phyloP scores from a whole-genome alignment of 495 filamentous ascomycete genomes.

The Aeminium ludgeri region DNA sequence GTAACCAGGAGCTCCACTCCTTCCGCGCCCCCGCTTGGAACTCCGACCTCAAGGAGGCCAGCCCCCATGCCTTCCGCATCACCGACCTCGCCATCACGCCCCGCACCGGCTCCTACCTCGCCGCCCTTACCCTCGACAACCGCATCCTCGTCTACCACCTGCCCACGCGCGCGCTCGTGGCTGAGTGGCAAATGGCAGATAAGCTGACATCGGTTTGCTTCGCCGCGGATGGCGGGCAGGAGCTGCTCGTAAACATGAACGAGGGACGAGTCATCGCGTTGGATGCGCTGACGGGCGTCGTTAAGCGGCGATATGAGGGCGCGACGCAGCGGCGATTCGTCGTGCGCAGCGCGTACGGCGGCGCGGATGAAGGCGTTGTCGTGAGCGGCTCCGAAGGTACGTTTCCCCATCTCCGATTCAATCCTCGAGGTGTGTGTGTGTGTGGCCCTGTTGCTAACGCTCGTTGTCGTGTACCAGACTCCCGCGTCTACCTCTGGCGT shows the following conservation, averaged over 20 bases:
- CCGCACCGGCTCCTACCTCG: conserved; percentile 58
- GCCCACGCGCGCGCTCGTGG: conserved; percentile 50
- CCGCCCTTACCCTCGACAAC: conserved; percentile 54
- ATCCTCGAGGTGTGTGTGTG: not conserved
- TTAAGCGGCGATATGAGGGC: conserved; percentile 56
- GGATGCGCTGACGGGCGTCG: conserved; percentile 48
- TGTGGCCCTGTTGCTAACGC: not conserved
- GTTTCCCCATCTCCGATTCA: not conserved
- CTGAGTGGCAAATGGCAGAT: conserved; percentile 47
- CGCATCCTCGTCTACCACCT: conserved; percentile 75
- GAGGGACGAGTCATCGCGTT: conserved; percentile 60
- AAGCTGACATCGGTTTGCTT: conserved; percentile 64
- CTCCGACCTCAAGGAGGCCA: not conserved
- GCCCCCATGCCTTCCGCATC: conserved; percentile 47
- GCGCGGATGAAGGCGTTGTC: conserved; percentile 78
- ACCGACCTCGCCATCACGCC: conserved; percentile 68
- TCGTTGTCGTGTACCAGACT: conserved; percentile 37
- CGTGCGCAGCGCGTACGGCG: conserved; percentile 71
- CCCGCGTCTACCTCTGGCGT: conserved; percentile 74
- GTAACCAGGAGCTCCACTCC: conserved; percentile 11
- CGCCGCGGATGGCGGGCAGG: conserved; percentile 55
- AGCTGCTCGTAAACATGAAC: conserved; percentile 71
- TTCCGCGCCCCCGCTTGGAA: conserved; percentile 14
- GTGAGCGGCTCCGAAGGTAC: conserved; percentile 83
- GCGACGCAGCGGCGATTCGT: conserved; percentile 55